phyloP scores from a whole-genome alignment of 2,329 filamentous ascomycete species.

The Rutstroemia sp. region DNA sequence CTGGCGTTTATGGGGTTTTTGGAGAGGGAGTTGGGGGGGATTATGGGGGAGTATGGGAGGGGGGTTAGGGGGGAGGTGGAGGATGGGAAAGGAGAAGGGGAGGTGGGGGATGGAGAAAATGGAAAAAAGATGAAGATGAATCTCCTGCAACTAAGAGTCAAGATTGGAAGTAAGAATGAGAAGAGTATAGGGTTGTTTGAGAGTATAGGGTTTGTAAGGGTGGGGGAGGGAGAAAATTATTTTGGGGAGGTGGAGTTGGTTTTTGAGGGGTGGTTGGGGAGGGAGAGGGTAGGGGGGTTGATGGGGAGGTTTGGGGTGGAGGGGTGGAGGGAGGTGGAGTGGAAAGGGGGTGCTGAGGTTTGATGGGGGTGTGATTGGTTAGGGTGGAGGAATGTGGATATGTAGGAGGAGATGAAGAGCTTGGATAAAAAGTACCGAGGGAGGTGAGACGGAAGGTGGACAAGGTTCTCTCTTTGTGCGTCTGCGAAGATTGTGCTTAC shows the following conservation, averaged over 20 bases:
- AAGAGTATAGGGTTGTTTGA: constrained; percentile 55
- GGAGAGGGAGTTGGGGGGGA: constrained; percentile 38
- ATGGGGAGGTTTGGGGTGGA: constrained; percentile 29
- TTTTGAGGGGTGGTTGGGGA: constrained; percentile 26
- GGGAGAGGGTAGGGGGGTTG: constrained; percentile 22
- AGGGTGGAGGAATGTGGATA: too few species aligned
- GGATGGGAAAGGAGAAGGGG: not conserved
- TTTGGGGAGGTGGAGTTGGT: constrained; percentile 60
- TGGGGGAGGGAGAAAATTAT: constrained; percentile 44
- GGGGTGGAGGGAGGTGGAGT: constrained; percentile 30
- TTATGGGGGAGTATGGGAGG: constrained; percentile 36
- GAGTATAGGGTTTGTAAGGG: constrained; percentile 47
- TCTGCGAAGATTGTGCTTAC: too few species aligned
- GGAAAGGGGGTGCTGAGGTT: not conserved
- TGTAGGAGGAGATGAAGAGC: too few species aligned
- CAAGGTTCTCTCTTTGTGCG: too few species aligned
- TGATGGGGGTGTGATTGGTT: not conserved
- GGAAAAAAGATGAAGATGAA: constrained; percentile 12
- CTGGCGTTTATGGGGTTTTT: constrained; percentile 65
- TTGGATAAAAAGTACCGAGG: too few species aligned
- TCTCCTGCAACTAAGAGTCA: constrained; percentile 45
- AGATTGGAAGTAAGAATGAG: constrained; percentile 50
- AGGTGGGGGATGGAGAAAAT: not conserved
- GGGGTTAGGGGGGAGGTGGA: not conserved
- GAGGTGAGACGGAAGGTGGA: too few species aligned